Conservation (phyloP, 2,329 filamentous ascomycete species). For the Penicillium glabrum region DNA sequence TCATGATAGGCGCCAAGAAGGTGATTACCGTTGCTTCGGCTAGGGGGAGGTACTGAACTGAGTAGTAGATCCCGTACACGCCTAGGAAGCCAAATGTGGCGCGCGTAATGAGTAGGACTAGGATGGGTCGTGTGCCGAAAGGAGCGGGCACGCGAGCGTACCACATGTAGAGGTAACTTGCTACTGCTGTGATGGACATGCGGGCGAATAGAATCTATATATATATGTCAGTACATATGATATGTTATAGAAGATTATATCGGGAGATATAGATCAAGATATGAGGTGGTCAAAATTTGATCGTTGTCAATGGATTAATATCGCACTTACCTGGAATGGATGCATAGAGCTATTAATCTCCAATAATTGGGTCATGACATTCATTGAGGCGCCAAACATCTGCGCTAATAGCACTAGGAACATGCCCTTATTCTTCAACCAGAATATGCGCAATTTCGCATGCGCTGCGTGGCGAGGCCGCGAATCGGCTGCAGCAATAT, state of each 20-base stretch:
- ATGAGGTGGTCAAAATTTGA: too few relatives aligned
- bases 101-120: conserved; percentile 66
- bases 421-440: conserved; percentile 69
- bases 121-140: conserved; percentile 65
- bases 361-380: conserved; percentile 73
- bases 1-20: conserved; percentile 76
- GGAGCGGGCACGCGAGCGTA: conserved; percentile 66
- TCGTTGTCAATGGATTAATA: background rate
- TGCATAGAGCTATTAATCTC: conserved; percentile 72
- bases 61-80: conserved; percentile 76
- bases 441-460: conserved; percentile 37
- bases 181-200: conserved; percentile 70
- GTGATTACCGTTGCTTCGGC: conserved; percentile 88
- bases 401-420: conserved; percentile 72
- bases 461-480: conserved; percentile 29
- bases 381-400: conserved; percentile 83
- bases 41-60: conserved; percentile 74
- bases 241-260: background rate
- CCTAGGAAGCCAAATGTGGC: conserved; percentile 74
- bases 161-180: conserved; percentile 73
- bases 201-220: conserved; percentile 70
- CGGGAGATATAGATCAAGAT: background rate
- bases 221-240: background rate
- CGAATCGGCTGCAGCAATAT: conserved; percentile 1
- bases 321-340: conserved; percentile 65